These are phyloP conservation scores for Galerina sulciceps DNA, from an alignment of 768 basidiomycete species.

Conservation along the genomic window DNA sequence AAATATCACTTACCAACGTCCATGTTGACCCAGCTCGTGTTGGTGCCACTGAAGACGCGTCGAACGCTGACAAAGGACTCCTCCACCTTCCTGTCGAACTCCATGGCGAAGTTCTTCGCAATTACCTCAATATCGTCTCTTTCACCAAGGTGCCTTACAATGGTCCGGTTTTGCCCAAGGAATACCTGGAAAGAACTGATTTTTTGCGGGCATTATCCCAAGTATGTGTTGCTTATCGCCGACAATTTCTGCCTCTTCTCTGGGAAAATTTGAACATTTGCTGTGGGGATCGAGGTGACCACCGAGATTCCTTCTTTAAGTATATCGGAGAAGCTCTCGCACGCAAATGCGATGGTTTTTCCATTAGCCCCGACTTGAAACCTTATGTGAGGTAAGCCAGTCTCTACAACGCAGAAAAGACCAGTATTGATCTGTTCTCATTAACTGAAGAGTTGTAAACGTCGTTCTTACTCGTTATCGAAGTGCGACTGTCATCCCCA, in stretches of 20 bases:
- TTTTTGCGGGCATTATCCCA: constrained; percentile 20
- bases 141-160: constrained; percentile 1
- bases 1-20: neutral
- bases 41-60: neutral
- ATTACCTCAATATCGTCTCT: constrained; percentile 7
- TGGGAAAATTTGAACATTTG: constrained; percentile 17
- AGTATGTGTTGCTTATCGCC: constrained; percentile 20
- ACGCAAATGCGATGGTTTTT: constrained; percentile 18
- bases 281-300: neutral
- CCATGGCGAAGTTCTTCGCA: constrained; percentile 11
- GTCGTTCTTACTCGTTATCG: constrained; percentile 33
- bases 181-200: constrained; percentile 15
- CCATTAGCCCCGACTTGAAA: constrained; percentile 7
- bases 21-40: neutral
- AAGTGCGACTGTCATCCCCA: constrained; percentile 23
- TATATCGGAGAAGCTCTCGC: constrained; percentile 15
- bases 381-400: constrained; percentile 11
- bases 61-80: constrained; percentile 14
- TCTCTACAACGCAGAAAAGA: too few relatives aligned
- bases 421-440: too few relatives aligned
- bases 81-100: constrained; percentile 14
- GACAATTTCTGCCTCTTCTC: constrained; percentile 12
- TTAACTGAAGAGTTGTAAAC: constrained; percentile 23
- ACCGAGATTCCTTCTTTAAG: constrained; percentile 7
- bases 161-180: constrained; percentile 9